A percentile compares a stretch with the other conserved stretches of the same genome.
Conservation (phyloP, 768 basidiomycete genomes). For the Mycena olivaceomarginata region DNA sequence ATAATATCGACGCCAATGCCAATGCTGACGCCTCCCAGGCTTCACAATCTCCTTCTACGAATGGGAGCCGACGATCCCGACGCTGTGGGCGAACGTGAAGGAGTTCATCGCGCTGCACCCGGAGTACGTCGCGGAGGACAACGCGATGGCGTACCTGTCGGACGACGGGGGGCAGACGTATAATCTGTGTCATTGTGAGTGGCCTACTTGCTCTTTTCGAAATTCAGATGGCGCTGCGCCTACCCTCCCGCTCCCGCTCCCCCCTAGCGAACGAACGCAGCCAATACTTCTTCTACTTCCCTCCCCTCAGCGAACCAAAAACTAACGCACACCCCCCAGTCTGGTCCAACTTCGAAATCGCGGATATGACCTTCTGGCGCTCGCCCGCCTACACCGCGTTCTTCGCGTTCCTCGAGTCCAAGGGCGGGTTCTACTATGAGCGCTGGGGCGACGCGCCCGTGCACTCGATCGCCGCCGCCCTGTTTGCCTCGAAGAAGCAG, state of each 20-base stretch:
- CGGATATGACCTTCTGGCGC: conserved; percentile 80
- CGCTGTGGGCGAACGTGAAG: conserved; percentile 84
- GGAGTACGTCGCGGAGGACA: conserved; percentile 72
- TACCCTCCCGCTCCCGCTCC: too few species aligned
- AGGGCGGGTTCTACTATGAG: conserved; percentile 82
- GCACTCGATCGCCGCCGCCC: conserved; percentile 72
- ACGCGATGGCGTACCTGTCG: conserved; percentile 80
- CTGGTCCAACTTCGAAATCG: conserved; percentile 87
- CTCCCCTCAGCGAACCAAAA: conserved; percentile 36
- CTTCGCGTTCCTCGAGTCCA: conserved; percentile 78
- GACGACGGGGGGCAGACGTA: conserved; percentile 83
- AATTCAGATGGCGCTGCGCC: too few species aligned
- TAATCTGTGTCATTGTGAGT: conserved; percentile 84
- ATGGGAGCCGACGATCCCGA: conserved; percentile 85
- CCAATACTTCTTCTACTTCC: too few species aligned
- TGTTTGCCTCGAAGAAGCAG: conserved; percentile 71
- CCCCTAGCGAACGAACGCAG: too few species aligned
- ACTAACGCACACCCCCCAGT: conserved; percentile 52
- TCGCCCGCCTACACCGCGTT: conserved; percentile 77
- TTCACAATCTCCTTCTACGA: conserved; percentile 89
- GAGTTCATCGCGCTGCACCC: conserved; percentile 78
- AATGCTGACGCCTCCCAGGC: conserved; percentile 54
- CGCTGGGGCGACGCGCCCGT: conserved; percentile 73
- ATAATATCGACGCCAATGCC: not conserved
- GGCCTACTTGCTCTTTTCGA: too few species aligned